phyloP scores from a whole-genome alignment of 805 yeast genomes.

The Kazachstania martiniae region DNA sequence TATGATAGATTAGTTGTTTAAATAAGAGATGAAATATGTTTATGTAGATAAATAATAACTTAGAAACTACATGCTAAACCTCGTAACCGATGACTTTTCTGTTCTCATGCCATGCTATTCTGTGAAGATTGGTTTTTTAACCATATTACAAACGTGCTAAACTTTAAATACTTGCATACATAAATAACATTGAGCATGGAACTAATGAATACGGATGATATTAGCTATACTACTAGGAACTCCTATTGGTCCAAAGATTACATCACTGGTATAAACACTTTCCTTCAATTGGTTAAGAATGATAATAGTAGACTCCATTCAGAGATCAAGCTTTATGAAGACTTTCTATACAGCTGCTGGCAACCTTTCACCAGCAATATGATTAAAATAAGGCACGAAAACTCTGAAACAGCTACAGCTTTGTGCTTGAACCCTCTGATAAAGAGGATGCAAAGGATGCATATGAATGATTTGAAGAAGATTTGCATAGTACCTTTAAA shows the following conservation, averaged over 20 bases:
- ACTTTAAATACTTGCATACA: too few relatives aligned
- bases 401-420: neutral
- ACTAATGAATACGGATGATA: neutral
- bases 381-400: neutral
- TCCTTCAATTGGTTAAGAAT: slow-evolving; percentile 11
- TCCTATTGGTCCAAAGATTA: slow-evolving; percentile 15
- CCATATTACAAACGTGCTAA: too few relatives aligned
- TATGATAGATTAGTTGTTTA: slow-evolving; percentile 32
- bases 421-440: neutral
- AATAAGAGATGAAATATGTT: too few relatives aligned
- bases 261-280: slow-evolving; percentile 19
- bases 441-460: too few relatives aligned
- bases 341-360: slow-evolving; percentile 13
- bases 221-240: neutral
- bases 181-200: too few relatives aligned
- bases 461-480: neutral
- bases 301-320: slow-evolving; percentile 11
- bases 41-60: too few relatives aligned
- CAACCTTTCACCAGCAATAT: slow-evolving; percentile 3
- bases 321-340: slow-evolving; percentile 11
- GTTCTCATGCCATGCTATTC: too few relatives aligned
- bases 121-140: too few relatives aligned
- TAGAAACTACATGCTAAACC: too few relatives aligned
- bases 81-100: too few relatives aligned
- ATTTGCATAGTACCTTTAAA: slow-evolving; percentile 6